A percentile compares a stretch with the other conserved stretches of the same genome.
These are phyloP conservation scores for Leucosporidium creatinivorum DNA, from an alignment of 768 basidiomycete species.

Conservation along the genomic window DNA sequence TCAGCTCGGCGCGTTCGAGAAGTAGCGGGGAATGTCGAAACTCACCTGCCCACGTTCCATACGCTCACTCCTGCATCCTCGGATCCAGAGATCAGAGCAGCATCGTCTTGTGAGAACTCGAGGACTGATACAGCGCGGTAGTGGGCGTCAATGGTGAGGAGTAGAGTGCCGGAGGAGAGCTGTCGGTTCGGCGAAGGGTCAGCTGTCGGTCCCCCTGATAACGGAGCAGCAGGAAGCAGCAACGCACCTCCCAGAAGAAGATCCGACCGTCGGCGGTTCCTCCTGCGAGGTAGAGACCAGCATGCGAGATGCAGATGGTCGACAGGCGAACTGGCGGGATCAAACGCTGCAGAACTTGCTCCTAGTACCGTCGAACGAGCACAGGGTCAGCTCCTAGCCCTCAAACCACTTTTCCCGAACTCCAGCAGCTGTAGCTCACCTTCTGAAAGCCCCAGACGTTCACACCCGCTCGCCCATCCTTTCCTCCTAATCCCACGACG, in stretches of 20 bases:
- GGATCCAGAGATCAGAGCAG: conserved; percentile 71
- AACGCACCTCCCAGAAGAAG: conserved; percentile 87
- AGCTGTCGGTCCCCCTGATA: background rate
- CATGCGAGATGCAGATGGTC: conserved; percentile 65
- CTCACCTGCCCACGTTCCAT: conserved; percentile 79
- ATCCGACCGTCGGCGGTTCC: conserved; percentile 82
- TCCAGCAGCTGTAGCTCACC: conserved; percentile 45
- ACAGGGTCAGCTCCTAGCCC: conserved; percentile 1
- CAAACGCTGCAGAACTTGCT: conserved; percentile 78
- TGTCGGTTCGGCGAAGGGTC: background rate
- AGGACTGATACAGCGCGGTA: conserved; percentile 81
- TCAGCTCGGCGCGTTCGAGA: background rate
- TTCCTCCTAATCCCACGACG: conserved; percentile 59
- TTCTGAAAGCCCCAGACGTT: conserved; percentile 93
- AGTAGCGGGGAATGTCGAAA: background rate
- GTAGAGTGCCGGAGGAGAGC: conserved; percentile 52
- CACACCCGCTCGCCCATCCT: conserved; percentile 78
- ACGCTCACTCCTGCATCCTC: conserved; percentile 84
- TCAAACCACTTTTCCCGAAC: background rate
- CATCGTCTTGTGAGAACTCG: conserved; percentile 74
- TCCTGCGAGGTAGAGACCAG: conserved; percentile 72
- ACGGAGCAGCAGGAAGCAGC: conserved; percentile 18
- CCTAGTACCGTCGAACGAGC: conserved; percentile 48
- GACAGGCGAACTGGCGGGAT: conserved; percentile 83
- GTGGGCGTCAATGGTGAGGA: conserved; percentile 92